Conservation (phyloP, 2,329 filamentous ascomycete species). For the Penicillium janthinellum region DNA sequence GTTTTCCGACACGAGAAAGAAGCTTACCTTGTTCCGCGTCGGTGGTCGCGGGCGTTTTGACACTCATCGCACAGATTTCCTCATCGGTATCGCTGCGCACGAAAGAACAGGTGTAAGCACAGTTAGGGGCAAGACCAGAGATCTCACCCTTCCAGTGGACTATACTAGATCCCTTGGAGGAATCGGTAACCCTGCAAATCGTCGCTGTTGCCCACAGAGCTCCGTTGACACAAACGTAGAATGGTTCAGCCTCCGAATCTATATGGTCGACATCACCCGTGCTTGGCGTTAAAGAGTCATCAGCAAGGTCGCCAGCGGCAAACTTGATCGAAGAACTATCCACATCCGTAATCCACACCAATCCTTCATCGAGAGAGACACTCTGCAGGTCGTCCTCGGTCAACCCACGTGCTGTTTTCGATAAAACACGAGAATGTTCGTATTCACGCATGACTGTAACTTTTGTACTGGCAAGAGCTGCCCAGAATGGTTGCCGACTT, state of each 20-base stretch:
- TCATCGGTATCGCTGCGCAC: conserved; percentile 58
- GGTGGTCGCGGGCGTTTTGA: conserved; percentile 63
- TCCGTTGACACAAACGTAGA: conserved; percentile 67
- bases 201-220: conserved; percentile 65
- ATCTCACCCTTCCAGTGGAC: conserved; percentile 63
- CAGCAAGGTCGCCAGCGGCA: conserved; percentile 47
- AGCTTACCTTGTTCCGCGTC: conserved; percentile 60
- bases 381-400: conserved; percentile 47
- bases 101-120: conserved; percentile 66
- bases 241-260: conserved; percentile 54
- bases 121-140: conserved; percentile 64
- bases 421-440: conserved; percentile 66
- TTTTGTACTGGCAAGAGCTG: conserved; percentile 91
- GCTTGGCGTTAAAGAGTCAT: conserved; percentile 35
- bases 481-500: conserved; percentile 90
- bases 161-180: conserved; percentile 47
- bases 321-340: conserved; percentile 52
- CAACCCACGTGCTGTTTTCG: conserved; percentile 41
- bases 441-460: conserved; percentile 93
- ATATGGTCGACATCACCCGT: conserved; percentile 33
- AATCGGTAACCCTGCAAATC: conserved; percentile 51
- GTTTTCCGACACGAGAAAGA: not conserved
- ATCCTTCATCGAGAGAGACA: conserved; percentile 44
- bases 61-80: conserved; percentile 61
- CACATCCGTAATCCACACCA: conserved; percentile 51